phyloP scores from a whole-genome alignment of 176 grass and related monocot genomes.

The Hsuehochloa calcarea region DNA sequence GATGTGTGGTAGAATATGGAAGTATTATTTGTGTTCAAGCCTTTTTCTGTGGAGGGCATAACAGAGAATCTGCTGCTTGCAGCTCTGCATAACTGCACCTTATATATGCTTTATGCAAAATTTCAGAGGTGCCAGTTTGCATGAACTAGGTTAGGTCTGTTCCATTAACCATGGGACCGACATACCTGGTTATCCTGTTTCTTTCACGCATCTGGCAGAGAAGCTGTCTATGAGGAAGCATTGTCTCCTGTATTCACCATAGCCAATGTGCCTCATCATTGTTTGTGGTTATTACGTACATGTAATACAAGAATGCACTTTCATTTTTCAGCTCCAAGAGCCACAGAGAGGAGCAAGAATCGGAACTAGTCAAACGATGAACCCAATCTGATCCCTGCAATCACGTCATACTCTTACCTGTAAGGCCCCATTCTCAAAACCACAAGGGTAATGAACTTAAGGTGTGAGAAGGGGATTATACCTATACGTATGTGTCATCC shows the following conservation, averaged over 20 bases:
- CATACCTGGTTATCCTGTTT: background rate
- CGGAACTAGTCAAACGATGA: constrained; percentile 13
- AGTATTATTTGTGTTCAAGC: background rate
- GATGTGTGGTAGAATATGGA: background rate
- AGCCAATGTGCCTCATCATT: background rate
- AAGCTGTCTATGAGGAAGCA: background rate
- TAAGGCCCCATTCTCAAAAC: constrained; percentile 17
- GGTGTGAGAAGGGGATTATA: constrained; percentile 38
- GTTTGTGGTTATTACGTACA: background rate
- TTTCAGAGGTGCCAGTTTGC: constrained; percentile 8
- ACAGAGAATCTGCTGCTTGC: constrained; percentile 28
- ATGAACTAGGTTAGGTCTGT: constrained; percentile 6
- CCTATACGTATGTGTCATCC: constrained; percentile 13
- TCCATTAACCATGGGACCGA: background rate
- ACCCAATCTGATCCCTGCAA: background rate
- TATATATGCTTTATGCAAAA: constrained; percentile 11
- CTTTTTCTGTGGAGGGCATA: constrained; percentile 11
- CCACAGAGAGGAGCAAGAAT: constrained; percentile 30
- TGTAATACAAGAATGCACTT: background rate
- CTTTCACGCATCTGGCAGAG: background rate
- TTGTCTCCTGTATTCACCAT: background rate
- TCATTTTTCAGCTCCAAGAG: constrained; percentile 42
- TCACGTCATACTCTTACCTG: constrained; percentile 9
- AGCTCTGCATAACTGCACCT: background rate
- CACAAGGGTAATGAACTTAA: constrained; percentile 13